Evolutionary conservation across 2,329 filamentous ascomycete species (phyloP), one percentile per base, ranked within the genome.

Genomic region (Colletotrichum sansevieriae): DNA sequence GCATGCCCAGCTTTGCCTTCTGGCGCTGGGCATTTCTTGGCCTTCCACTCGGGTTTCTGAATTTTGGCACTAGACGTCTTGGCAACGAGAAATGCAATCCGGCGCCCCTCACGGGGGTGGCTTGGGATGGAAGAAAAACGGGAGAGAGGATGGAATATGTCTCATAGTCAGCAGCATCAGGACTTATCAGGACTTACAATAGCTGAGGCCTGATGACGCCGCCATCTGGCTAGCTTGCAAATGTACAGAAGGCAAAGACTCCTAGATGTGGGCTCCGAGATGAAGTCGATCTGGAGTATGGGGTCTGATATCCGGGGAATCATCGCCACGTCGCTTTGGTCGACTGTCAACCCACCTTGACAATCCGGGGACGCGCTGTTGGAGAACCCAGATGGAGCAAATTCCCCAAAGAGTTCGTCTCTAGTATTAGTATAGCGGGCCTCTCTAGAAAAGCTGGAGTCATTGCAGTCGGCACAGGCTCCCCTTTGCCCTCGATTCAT

Each of bases 11-110:
- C 62, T 56, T 29, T 33, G 33, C 35, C 43, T 66, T 56, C 63
- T 66, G 55, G 61, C 66, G 18, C 66, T 65, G 41, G 54, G 55
- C 49, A 7, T n/a, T 51, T 69, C 66, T 69, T 69, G 66, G 66
- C 66, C 47, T 59, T 54, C 39, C 65, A 59, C 59, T 67, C 35
- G 44, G 11, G 37, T 43, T 12, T 57, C n/a, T 10, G n/a, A 8
- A 18, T 33, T 52, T 51, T 56, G 13, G 46, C 29, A 58, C 54
- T n/a, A 22, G 18, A 55, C 29, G 35, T 44, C 55, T 65, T 60
- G 66, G 55, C 63, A 11, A 18, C 13, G 7, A 49, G 29, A 25
- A 22, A 56, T 51, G 55, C 22, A 55, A 20, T 33, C 12, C 11
- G 33, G 35, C 49, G 62, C 29, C 35, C 35, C 12, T 47, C 33